Base-by-base conservation (phyloP, 495 filamentous ascomycete genomes). In the Aspergillus avenaceus region DNA sequence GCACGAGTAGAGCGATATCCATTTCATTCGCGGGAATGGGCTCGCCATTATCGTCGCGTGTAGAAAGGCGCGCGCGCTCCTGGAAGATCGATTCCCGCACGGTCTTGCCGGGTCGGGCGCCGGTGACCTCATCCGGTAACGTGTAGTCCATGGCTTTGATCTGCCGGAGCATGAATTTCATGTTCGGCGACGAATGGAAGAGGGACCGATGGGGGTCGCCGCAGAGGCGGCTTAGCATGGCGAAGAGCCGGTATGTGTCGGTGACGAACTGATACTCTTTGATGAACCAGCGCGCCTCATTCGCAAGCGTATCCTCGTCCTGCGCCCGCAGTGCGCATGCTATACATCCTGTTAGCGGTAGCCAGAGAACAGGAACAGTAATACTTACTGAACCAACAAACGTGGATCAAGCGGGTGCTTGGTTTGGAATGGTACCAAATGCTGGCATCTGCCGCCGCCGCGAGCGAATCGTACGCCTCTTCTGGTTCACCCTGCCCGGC, bases 111-210 rank as follows among this genome's bases (percentile, higher is more conserved):
- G 53, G 47, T 16, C 55, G 52, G 5, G 27, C 38, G 1, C 54
- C 52, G 16, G 57, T 60, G 6, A 44, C 47, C 13, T 70, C 57
- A 3, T 64, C 59, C 6, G 72, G 64, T 0, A 82, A 51, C 8
- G 73, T 73, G 51, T 73, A 83, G 60, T 98, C 93, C 81, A 95
- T 90, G 12, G 84, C 84, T 65, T 95, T 96, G 68, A 97, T 85
- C 66, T 92, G 88, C 18, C 91, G 81, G 8, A 96, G 76, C 61
- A 97, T 82, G 63, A 85, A 95, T 60, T 97, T 97, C 68, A 95
- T 90, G 24, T 85, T 77, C 9, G 80, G 73, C 5, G 76, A 77
- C 18, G 76, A 75, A 54, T 82, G 76, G 59, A 81, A 84, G 40
- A 76, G 66, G 5, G 69, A 68, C 48, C 68, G 64, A 22, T 63